phyloP scores from a whole-genome alignment of 176 grass and related monocot species.

The Raddia guianensis region DNA sequence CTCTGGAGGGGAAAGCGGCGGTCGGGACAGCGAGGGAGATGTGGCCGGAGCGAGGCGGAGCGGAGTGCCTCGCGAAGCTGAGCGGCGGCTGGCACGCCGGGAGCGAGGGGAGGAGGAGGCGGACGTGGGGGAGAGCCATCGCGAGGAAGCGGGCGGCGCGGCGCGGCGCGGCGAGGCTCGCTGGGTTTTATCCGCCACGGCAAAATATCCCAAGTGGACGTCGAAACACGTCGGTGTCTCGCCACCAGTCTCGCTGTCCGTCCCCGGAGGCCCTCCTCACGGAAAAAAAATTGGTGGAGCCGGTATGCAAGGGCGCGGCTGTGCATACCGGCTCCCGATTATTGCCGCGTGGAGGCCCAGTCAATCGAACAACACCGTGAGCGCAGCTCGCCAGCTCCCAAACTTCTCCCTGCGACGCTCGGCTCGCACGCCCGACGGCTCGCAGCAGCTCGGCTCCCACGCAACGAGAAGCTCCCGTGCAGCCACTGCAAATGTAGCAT shows the following conservation, averaged over 20 bases:
- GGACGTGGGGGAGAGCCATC: conserved; percentile 61
- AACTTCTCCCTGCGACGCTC: too few species aligned
- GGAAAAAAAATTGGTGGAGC: too few species aligned
- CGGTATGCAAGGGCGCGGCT: too few species aligned
- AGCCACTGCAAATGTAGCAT: too few species aligned
- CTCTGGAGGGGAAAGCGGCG: conserved; percentile 6
- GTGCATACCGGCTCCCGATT: too few species aligned
- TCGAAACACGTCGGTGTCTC: not conserved
- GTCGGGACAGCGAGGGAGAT: conserved; percentile 26
- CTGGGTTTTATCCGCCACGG: conserved; percentile 39
- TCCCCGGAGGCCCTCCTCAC: not conserved
- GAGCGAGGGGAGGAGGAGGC: conserved; percentile 41
- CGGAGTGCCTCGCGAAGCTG: conserved; percentile 21
- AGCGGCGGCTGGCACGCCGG: conserved; percentile 29
- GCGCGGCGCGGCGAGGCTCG: not conserved
- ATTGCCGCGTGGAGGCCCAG: too few species aligned
- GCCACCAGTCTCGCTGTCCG: conserved; percentile 6
- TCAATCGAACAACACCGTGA: too few species aligned
- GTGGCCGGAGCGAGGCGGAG: not conserved
- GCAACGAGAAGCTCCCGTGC: too few species aligned
- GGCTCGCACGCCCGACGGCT: too few species aligned
- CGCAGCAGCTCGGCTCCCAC: too few species aligned
- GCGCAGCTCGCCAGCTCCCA: too few species aligned
- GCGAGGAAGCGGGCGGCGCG: conserved; percentile 20
- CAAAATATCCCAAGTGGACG: conserved; percentile 37